Conservation (phyloP, 2,329 filamentous ascomycete genomes). For the Cyphellophora europaea region DNA sequence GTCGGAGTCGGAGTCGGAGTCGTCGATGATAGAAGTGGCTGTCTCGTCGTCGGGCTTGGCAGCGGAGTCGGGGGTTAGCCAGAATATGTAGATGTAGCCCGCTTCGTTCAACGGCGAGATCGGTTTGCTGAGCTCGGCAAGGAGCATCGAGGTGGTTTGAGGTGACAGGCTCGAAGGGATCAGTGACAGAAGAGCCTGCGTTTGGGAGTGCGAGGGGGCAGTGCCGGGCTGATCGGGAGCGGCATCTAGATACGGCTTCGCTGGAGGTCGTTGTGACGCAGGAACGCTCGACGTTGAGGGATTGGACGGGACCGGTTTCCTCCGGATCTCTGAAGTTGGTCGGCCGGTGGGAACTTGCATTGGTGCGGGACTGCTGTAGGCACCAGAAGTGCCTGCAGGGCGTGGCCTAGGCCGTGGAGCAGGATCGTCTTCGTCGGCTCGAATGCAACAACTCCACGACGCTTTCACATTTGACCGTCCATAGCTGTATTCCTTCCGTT, state of each 20-base stretch:
- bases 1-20: constrained; percentile 11
- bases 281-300: no score
- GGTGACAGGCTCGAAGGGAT: constrained; percentile 62
- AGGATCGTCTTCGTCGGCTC: constrained; percentile 12
- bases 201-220: constrained; percentile 28
- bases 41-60: constrained; percentile 49
- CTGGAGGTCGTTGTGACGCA: no score
- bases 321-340: not conserved
- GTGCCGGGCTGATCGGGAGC: not conserved
- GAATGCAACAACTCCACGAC: constrained; percentile 18
- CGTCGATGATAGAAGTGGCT: constrained; percentile 48
- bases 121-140: constrained; percentile 67
- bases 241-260: no score
- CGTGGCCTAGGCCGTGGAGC: not conserved
- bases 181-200: constrained; percentile 47
- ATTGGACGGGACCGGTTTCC: not conserved
- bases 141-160: constrained; percentile 58
- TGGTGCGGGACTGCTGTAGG: not conserved
- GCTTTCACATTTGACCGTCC: constrained; percentile 17
- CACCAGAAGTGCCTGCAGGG: no score
- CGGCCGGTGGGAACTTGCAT: not conserved
- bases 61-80: constrained; percentile 64
- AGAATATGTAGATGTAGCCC: constrained; percentile 98
- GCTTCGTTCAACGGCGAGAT: constrained; percentile 66
- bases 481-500: constrained; percentile 1